phyloP scores from a whole-genome alignment of 139 green algal genomes.

The Chlorella sp. region DNA sequence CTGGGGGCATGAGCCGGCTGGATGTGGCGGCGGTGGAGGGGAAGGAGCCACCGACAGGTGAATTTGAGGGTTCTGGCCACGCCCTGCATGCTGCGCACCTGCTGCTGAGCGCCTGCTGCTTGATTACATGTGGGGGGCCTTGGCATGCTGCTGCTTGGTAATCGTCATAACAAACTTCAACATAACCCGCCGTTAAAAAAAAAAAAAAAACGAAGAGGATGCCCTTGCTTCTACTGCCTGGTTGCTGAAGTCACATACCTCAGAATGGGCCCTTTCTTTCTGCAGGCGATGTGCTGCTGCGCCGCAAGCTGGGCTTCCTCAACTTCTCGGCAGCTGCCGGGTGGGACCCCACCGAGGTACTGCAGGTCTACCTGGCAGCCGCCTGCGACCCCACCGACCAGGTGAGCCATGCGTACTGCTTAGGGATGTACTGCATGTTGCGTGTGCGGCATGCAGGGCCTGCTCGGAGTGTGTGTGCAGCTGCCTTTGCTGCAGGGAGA shows the following conservation, averaged over 20 bases:
- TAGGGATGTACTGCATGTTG: too few species aligned
- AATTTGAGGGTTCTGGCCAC: neutral
- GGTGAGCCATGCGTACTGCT: conserved; percentile 28
- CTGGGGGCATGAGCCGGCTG: conserved; percentile 51
- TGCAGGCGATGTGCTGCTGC: conserved; percentile 47
- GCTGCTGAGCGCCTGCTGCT: neutral
- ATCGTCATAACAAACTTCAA: too few species aligned
- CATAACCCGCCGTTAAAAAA: too few species aligned
- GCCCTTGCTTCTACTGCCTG: neutral
- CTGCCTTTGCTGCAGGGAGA: too few species aligned
- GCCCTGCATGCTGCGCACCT: neutral
- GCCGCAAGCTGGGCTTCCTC: conserved; percentile 80
- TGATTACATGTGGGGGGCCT: neutral
- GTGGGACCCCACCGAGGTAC: conserved; percentile 48
- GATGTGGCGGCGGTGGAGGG: conserved; percentile 59
- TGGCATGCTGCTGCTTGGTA: too few species aligned
- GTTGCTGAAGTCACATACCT: too few species aligned
- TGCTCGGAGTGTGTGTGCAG: too few species aligned
- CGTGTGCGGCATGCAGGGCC: too few species aligned
- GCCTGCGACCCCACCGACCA: conserved; percentile 68
- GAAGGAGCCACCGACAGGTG: conserved; percentile 48
- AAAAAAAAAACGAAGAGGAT: too few species aligned
- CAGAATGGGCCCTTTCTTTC: too few species aligned
- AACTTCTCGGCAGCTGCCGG: conserved; percentile 69
- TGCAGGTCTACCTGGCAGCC: conserved; percentile 72